Base-by-base conservation (phyloP, 2,329 filamentous ascomycete genomes). In the Pseudogymnoascus sp. region DNA sequence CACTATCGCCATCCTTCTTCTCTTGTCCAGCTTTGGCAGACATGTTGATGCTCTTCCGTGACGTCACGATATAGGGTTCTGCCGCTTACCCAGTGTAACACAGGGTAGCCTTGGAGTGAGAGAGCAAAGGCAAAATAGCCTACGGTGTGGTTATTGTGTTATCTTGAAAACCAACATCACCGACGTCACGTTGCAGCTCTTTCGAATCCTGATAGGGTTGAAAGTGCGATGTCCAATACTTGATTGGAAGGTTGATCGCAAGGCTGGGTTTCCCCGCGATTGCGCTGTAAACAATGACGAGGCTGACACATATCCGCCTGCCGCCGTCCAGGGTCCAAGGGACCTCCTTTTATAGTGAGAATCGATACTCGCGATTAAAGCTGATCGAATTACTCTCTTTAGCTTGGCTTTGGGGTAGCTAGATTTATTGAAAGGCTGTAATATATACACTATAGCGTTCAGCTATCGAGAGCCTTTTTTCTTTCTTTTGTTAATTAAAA, bases 251-350 rank as follows among this genome's bases (percentile, higher is more conserved):
- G 27, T 33, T 55, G 27, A 6, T 3, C n/a, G n/a, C 45, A 55
- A 55, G 45, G 45, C 45, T 55, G 27, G n/a, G 12, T 18, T 55
- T 55, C 45, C 45, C 45, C 45, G 45, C 45, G 27, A 55, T 55
- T 55, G 9, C n/a, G 9, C 45, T 18, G 45, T 55, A 55, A 55
- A 55, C 45, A 55, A 15, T 55, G n/a, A 55, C 45, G 45, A 55
- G 45, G 45, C 45, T 45, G 61, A 29, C 15, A 62, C 36, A 55
- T 64, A 52, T 10, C 60, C 35, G 2, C 40, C 60, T 62, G 69
- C 67, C 13, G 29, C 52, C 18, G 62, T 61, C 10, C 58, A 52
- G 61, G 62, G 60, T 65, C 62, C 69, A 70, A 70, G 25, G 21
- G 65, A 62, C 13, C 29, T 59, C n/a, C n/a, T 40, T 13, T 48